Conservation (phyloP, 2,329 filamentous ascomycete genomes). For the Colletotrichum euphorbiae region DNA sequence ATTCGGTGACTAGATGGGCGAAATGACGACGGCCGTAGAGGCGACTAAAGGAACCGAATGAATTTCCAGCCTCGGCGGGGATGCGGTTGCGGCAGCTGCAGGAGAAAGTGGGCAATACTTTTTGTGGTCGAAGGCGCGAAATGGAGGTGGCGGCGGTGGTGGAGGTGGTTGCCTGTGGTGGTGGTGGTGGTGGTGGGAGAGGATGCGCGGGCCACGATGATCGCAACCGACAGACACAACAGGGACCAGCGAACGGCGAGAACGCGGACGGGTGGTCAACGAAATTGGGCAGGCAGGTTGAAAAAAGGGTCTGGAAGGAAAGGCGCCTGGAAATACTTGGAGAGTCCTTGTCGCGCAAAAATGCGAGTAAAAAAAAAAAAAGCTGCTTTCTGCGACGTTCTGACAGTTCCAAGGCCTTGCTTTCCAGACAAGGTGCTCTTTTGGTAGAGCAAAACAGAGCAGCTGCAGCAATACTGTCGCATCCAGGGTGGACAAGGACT, state of each 20-base stretch:
- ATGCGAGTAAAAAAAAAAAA: too few species aligned
- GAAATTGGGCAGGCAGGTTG: too few species aligned
- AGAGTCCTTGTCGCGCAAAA: too few species aligned
- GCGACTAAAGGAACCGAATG: neutral
- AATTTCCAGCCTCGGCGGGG: conserved; percentile 2
- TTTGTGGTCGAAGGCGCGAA: conserved; percentile 7
- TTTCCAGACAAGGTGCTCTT: neutral
- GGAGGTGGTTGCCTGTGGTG: too few species aligned
- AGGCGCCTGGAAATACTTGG: too few species aligned
- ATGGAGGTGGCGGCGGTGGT: neutral
- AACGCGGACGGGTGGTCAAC: too few species aligned
- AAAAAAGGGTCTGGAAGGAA: too few species aligned
- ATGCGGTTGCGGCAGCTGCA: conserved; percentile 13
- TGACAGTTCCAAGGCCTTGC: neutral
- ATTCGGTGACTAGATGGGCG: neutral
- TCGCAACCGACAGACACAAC: neutral
- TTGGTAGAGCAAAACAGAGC: conserved; percentile 6
- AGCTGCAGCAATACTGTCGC: conserved; percentile 10
- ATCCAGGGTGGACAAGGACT: conserved; percentile 16
- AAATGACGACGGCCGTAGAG: neutral
- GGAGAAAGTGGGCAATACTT: neutral
- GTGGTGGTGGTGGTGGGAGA: conserved; percentile 3
- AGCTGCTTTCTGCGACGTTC: too few species aligned
- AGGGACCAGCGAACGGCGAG: too few species aligned
- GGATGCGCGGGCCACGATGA: conserved; percentile 24